Evolutionary conservation across 441 rosid species (phyloP).

Genomic region (Pelargonium australe): DNA sequence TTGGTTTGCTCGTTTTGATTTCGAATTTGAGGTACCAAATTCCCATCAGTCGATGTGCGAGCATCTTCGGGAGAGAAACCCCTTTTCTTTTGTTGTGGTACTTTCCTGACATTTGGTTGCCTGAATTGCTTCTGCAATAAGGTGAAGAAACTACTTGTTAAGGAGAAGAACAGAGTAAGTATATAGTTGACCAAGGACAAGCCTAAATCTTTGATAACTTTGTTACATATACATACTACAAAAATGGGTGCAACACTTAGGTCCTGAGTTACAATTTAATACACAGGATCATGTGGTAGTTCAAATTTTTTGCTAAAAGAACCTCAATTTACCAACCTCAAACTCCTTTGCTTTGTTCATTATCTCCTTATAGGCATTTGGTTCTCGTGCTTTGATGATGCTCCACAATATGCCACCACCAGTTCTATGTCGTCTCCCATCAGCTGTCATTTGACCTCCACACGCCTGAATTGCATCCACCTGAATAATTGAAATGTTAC

Average conservation of each 20-base stretch:
- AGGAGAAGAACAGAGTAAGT: too few relatives aligned
- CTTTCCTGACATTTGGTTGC: conserved; percentile 1
- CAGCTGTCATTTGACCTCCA: conserved; percentile 95
- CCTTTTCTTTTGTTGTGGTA: not conserved
- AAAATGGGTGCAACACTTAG: too few relatives aligned
- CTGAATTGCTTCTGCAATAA: conserved; percentile 4
- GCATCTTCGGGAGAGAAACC: not conserved
- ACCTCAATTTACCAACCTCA: conserved; percentile 46
- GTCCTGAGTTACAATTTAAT: too few relatives aligned
- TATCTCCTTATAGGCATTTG: conserved; percentile 61
- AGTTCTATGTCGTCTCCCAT: conserved; percentile 62
- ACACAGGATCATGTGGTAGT: too few relatives aligned
- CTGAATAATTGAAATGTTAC: conserved; percentile 33
- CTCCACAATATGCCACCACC: conserved; percentile 90
- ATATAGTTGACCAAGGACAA: too few relatives aligned
- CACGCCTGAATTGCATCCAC: conserved; percentile 74
- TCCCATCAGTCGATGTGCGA: not conserved
- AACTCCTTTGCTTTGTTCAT: conserved; percentile 79
- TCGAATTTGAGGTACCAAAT: not conserved
- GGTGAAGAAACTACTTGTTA: not conserved
- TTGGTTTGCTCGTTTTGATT: not conserved
- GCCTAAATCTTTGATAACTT: not conserved
- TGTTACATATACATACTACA: too few relatives aligned
- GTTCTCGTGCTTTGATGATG: conserved; percentile 71
- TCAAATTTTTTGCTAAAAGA: too few relatives aligned